Percentiles rank a stretch among this genome's conserved stretches.
These are phyloP conservation scores for Odontarrhena argentea DNA, from an alignment of 345 rosid species.

Conservation along the genomic window DNA sequence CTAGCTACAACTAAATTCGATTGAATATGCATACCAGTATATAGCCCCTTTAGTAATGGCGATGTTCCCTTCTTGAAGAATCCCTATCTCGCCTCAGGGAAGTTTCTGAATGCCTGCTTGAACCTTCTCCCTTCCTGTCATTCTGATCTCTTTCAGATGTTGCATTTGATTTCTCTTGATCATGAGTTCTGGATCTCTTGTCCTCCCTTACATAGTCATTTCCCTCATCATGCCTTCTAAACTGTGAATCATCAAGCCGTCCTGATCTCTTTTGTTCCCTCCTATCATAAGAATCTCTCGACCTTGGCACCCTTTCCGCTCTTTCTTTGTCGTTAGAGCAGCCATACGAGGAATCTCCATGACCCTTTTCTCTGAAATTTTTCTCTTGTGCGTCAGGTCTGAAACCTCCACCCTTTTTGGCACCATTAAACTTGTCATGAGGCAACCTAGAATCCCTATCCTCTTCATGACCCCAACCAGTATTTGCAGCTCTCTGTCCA, in stretches of 20 bases:
- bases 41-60: constrained; percentile 34
- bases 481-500: constrained; percentile 81
- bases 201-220: constrained; percentile 46
- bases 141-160: constrained; percentile 41
- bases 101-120: constrained; percentile 44
- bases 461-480: constrained; percentile 78
- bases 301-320: constrained; percentile 38
- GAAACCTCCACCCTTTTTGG: constrained; percentile 46
- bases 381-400: constrained; percentile 38
- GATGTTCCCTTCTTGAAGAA: constrained; percentile 42
- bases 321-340: constrained; percentile 40
- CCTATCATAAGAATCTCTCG: constrained; percentile 40
- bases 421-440: constrained; percentile 66
- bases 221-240: constrained; percentile 45
- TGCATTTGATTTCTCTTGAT: constrained; percentile 16
- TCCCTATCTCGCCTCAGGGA: constrained; percentile 44
- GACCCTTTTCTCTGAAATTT: constrained; percentile 36
- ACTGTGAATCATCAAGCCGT: constrained; percentile 43
- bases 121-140: constrained; percentile 42
- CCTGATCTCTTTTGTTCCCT: constrained; percentile 42
- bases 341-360: constrained; percentile 37
- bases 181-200: constrained; percentile 48
- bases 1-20: constrained; percentile 1
- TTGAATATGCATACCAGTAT: constrained; percentile 21
- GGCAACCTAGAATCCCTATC: constrained; percentile 71